Evolutionary conservation across 257 asterid genomes (phyloP).

Genomic region (Nemophila menziesii): DNA sequence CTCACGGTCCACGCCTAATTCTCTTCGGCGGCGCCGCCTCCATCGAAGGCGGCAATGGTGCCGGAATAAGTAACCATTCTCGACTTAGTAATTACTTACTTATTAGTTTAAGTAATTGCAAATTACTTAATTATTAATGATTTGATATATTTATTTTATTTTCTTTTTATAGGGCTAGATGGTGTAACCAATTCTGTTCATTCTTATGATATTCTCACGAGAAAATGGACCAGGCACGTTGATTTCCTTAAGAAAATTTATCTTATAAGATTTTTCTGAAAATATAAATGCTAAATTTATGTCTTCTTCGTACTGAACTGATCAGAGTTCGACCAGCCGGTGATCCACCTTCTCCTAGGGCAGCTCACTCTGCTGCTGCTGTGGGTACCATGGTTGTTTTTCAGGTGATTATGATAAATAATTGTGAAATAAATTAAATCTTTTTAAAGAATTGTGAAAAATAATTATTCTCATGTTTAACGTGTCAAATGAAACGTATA

Average conservation of each 20-base stretch:
- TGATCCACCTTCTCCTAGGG: conserved; percentile 98
- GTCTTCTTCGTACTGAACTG: background rate
- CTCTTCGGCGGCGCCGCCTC: conserved; percentile 89
- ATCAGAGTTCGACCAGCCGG: conserved; percentile 87
- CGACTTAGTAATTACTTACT: no score
- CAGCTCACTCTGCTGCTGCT: conserved; percentile 94
- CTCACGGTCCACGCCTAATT: conserved; percentile 66
- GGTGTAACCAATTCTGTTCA: conserved; percentile 89
- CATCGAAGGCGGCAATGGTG: conserved; percentile 64
- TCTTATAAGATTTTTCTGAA: background rate
- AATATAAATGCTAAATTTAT: background rate
- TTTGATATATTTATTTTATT: background rate
- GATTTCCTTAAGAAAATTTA: background rate
- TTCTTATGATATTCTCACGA: conserved; percentile 85
- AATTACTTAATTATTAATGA: background rate
- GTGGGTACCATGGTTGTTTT: conserved; percentile 98
- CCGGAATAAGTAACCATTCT: conserved; percentile 52
- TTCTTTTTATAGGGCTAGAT: conserved; percentile 48
- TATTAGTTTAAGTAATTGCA: no score
- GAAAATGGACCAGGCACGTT: conserved; percentile 86
- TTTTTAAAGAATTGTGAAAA: background rate
- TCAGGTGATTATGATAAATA: conserved; percentile 51
- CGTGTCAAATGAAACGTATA: conserved; percentile 4
- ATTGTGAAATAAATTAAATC: background rate
- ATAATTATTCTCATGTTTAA: background rate